phyloP scores from a whole-genome alignment of 2,329 filamentous ascomycete genomes.

The Lachnellula occidentalis region DNA sequence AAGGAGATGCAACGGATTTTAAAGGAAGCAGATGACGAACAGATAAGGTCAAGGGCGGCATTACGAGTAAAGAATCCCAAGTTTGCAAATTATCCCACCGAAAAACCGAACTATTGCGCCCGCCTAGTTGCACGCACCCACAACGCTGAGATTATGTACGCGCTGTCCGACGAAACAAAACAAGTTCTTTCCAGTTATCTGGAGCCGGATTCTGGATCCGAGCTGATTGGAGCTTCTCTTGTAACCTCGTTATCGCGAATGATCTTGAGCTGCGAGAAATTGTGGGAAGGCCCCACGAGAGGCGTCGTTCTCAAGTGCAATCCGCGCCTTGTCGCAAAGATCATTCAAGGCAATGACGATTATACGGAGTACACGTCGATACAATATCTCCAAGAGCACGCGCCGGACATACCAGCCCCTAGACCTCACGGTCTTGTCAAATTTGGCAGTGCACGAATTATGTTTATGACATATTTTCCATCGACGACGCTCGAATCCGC shows the following conservation, averaged over 20 bases:
- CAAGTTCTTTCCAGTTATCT: no score
- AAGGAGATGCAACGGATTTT: no score
- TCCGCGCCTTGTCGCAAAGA: slow-evolving; percentile 7
- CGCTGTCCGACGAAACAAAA: no score
- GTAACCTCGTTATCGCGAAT: slow-evolving; percentile 2
- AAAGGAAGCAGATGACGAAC: no score
- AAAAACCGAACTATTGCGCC: no score
- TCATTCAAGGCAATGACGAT: slow-evolving; percentile 6
- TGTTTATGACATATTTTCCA: slow-evolving; percentile 13
- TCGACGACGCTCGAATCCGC: slow-evolving; percentile 7
- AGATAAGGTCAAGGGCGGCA: no score
- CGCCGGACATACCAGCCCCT: slow-evolving; percentile 9
- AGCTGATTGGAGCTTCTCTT: no score
- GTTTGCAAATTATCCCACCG: no score
- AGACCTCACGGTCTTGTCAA: slow-evolving; percentile 13
- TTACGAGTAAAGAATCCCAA: no score
- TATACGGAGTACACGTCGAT: slow-evolving; percentile 12
- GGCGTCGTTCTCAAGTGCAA: slow-evolving; percentile 13
- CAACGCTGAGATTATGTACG: no score
- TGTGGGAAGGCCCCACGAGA: slow-evolving; percentile 6
- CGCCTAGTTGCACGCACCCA: no score
- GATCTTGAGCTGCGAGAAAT: slow-evolving; percentile 6
- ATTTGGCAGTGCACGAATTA: slow-evolving; percentile 4
- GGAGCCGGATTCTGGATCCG: no score
- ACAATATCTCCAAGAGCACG: slow-evolving; percentile 9